Base-by-base conservation (phyloP, 2,329 filamentous ascomycete species). In the Arachnomyces sp. region DNA sequence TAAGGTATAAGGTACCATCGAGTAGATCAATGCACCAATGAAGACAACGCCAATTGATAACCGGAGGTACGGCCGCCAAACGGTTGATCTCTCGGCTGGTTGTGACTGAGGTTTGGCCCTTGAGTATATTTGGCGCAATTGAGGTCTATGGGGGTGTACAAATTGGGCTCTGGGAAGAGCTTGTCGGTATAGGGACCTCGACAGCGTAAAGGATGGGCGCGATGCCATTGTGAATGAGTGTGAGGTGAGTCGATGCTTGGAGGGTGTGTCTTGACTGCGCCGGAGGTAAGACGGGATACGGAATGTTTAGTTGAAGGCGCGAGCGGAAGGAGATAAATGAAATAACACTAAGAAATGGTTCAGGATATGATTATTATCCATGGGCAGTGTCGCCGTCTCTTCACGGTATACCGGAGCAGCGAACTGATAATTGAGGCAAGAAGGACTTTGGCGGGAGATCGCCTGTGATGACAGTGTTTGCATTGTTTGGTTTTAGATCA, bases 21-120 rank as follows among this genome's bases (percentile, higher is more conserved):
- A 71, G 53, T 73, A 73, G 28, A 73, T 61, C 25, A 73, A 50
- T 39, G 64, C 61, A 38, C 63, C 60, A 47, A 72, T 64, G 48
- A 73, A 68, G 9, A 71, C 64, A 36, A 71, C 52, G 9, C 71
- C 71, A 45, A 73, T 48, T 6, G 66, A 62, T 15, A 74, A 59
- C 41, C 68, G 66, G 30, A 70, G 57, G 48, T 70, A 71, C 7
- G 70, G 69, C 36, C 61, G 54, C 55, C 60, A 64, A 30, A 71
- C 66, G 13, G 56, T 59, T 36, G 61, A 60, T 14, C 54, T 46
- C 40, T 57, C 48, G 9, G 49, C 45, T 31, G n/a, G n/a, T n/a
- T n/a, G n/a, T n/a, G 52, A 44, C 13, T 38, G 44, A 4, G 50
- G 37, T 14, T 46, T 49, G 28, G 54, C 44, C 30, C 47, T 48